These are phyloP conservation scores for Coriaria nepalensis DNA, from an alignment of 306 rosid species.

Conservation along the genomic window DNA sequence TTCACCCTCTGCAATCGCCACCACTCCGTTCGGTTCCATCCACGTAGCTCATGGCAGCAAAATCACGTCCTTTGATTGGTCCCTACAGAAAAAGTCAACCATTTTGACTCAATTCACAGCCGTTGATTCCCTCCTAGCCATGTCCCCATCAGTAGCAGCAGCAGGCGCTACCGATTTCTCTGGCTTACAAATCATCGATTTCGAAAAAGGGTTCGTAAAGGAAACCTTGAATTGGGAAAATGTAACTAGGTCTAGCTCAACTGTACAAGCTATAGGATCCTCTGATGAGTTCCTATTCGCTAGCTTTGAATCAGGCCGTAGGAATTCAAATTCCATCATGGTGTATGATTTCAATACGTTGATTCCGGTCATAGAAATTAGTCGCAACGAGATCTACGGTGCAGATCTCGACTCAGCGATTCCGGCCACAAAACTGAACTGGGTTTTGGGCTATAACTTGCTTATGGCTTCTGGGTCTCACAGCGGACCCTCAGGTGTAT, in stretches of 20 bases:
- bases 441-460: conserved; percentile 44
- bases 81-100: conserved; percentile 63
- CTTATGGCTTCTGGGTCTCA: conserved; percentile 89
- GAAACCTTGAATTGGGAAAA: conserved; percentile 70
- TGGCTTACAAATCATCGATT: conserved; percentile 69
- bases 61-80: conserved; percentile 86
- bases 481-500: conserved; percentile 85
- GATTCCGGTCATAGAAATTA: conserved; percentile 35
- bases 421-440: conserved; percentile 70
- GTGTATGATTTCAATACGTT: conserved; percentile 52
- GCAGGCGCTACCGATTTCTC: conserved; percentile 92
- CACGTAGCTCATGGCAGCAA: conserved; percentile 90
- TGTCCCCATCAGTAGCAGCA: conserved; percentile 51
- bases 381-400: conserved; percentile 66
- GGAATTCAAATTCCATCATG: conserved; percentile 76
- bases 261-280: conserved; percentile 79
- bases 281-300: conserved; percentile 45
- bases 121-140: conserved; percentile 68
- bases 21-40: conserved; percentile 53
- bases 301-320: conserved; percentile 70
- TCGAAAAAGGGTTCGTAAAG: conserved; percentile 33
- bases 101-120: conserved; percentile 69
- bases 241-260: conserved; percentile 65
- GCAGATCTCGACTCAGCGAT: conserved; percentile 74
- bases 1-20: conserved; percentile 55